Evolutionary conservation across 495 filamentous ascomycete genomes (phyloP).

Genomic region (Articulospora tetracladia): DNA sequence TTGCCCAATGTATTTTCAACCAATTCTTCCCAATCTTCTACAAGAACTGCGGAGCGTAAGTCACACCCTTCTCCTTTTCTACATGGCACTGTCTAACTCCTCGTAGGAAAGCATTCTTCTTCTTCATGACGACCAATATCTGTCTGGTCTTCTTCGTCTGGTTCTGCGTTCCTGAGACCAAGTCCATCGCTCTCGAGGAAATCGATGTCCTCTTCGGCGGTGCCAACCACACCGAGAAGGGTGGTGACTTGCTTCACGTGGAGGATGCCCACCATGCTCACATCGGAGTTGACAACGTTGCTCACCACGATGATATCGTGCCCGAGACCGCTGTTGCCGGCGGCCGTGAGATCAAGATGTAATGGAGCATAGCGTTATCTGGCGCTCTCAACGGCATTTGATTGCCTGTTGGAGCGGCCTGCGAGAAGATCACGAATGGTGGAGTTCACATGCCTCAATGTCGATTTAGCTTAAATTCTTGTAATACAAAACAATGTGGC

Average conservation of each 20-base stretch:
- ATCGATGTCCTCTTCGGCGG: constrained; percentile 69
- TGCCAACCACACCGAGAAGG: constrained; percentile 19
- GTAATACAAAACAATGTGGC: not conserved
- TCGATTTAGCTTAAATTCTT: not conserved
- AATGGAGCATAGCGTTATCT: not conserved
- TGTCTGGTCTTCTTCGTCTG: constrained; percentile 64
- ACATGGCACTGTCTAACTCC: not conserved
- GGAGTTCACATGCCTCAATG: not conserved
- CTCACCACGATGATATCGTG: not conserved
- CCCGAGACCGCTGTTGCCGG: not conserved
- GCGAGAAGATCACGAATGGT: not conserved
- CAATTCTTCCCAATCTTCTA: constrained; percentile 69
- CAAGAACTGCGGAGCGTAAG: constrained; percentile 45
- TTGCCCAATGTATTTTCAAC: constrained; percentile 42
- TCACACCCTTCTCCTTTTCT: not conserved
- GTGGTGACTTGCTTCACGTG: constrained; percentile 8
- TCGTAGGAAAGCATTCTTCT: constrained; percentile 23
- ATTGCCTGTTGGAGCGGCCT: no score
- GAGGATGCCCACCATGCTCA: constrained; percentile 15
- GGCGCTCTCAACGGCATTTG: no score
- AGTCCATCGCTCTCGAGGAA: constrained; percentile 54
- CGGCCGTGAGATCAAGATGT: not conserved
- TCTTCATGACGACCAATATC: constrained; percentile 68
- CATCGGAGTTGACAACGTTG: constrained; percentile 8
- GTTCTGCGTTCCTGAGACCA: constrained; percentile 72